Evolutionary conservation across 139 green algal genomes (phyloP).

Genomic region (Chlorella sp.): DNA sequence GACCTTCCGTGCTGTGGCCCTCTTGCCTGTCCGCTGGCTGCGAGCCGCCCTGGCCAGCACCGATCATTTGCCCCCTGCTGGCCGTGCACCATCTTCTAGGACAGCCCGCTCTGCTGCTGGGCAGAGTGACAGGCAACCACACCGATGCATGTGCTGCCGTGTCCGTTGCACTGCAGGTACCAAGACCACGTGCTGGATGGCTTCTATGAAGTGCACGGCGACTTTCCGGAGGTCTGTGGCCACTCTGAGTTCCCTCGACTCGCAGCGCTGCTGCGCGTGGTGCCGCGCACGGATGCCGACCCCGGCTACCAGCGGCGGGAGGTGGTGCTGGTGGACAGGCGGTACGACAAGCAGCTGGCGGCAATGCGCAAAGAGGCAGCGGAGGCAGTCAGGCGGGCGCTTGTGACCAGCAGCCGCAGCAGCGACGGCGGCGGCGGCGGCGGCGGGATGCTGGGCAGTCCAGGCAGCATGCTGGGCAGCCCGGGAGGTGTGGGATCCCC

Average conservation of each 20-base stretch:
- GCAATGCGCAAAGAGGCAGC: conserved; percentile 30
- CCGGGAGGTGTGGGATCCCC: no score
- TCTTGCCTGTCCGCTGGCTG: no score
- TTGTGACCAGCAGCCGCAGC: no score
- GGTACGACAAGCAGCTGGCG: conserved; percentile 42
- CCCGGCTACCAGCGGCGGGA: conserved; percentile 2
- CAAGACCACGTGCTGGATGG: conserved; percentile 55
- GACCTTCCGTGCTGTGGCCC: no score
- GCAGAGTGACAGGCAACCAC: no score
- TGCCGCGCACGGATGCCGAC: conserved; percentile 19
- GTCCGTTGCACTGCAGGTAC: no score
- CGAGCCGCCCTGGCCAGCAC: no score
- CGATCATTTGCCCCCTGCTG: no score
- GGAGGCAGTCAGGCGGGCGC: background rate
- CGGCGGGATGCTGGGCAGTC: background rate
- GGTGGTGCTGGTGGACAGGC: conserved; percentile 63
- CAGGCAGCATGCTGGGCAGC: no score
- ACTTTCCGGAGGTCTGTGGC: conserved; percentile 52
- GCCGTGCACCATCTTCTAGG: no score
- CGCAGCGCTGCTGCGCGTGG: conserved; percentile 39
- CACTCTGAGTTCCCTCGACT: conserved; percentile 55
- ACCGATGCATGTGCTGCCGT: no score
- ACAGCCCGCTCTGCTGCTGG: no score
- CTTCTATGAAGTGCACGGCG: conserved; percentile 64
- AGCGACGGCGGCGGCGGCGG: background rate